phyloP scores from a whole-genome alignment of 2,329 filamentous ascomycete genomes.

The Arthrobotrys musiformis region DNA sequence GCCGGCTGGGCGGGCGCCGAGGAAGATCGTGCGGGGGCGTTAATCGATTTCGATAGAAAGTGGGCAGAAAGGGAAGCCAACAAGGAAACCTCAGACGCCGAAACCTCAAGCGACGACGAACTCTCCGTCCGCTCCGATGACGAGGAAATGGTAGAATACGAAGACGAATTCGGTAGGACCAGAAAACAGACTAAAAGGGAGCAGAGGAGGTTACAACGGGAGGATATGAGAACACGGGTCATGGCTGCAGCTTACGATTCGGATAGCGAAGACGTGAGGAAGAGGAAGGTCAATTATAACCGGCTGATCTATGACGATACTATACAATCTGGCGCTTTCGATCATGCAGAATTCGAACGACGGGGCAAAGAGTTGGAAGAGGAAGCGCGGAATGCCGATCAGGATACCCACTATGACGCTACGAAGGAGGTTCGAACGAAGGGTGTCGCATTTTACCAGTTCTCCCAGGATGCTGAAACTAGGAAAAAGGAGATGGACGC shows the following conservation, averaged over 20 bases:
- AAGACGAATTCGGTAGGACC: conserved; percentile 91
- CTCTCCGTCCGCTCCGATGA: conserved; percentile 62
- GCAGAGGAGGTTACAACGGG: conserved; percentile 69
- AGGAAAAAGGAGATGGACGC: conserved; percentile 79
- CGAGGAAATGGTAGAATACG: conserved; percentile 80
- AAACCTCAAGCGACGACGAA: conserved; percentile 61
- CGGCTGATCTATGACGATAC: conserved; percentile 85
- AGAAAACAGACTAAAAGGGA: conserved; percentile 76
- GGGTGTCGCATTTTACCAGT: conserved; percentile 91
- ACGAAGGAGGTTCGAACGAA: conserved; percentile 83
- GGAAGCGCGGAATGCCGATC: conserved; percentile 76
- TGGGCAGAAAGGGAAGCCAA: conserved; percentile 77
- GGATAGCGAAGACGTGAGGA: conserved; percentile 53
- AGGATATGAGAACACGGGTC: conserved; percentile 25
- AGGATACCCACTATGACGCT: conserved; percentile 88
- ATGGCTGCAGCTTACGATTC: conserved; percentile 48
- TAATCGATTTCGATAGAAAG: conserved; percentile 95
- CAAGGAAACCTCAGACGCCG: conserved; percentile 57
- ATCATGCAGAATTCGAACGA: conserved; percentile 71
- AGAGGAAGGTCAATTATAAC: conserved; percentile 61
- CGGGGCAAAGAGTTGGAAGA: conserved; percentile 76
- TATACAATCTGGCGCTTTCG: conserved; percentile 85
- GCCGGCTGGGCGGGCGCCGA: conserved; percentile 62
- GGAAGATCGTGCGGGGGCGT: conserved; percentile 72
- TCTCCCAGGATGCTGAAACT: conserved; percentile 78